Conservation (phyloP, 140 eudicot genomes). For the Ambrosia hybrid region DNA sequence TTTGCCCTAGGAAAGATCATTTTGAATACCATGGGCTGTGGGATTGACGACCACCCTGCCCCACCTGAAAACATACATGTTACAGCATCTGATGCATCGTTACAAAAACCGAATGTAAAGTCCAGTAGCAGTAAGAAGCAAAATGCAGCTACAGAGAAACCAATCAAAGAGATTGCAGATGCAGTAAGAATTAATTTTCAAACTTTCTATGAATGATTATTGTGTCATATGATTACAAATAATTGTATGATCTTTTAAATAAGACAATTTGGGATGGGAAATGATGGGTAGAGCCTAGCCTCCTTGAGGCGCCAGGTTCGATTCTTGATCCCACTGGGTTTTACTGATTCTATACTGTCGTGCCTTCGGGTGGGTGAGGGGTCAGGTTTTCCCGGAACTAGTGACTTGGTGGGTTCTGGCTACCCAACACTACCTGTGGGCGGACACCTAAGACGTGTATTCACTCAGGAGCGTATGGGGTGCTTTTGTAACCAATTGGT, state of each 20-base stretch:
- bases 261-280: background rate
- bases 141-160: background rate
- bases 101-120: slow-evolving; percentile 7
- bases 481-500: too few relatives aligned
- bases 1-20: slow-evolving; percentile 78
- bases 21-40: slow-evolving; percentile 54
- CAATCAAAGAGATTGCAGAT: slow-evolving; percentile 1
- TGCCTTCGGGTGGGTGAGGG: too few relatives aligned
- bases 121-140: slow-evolving; percentile 4
- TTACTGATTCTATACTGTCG: too few relatives aligned
- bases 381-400: too few relatives aligned
- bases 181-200: background rate
- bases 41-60: background rate
- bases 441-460: too few relatives aligned
- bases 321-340: too few relatives aligned
- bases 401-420: too few relatives aligned
- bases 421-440: too few relatives aligned
- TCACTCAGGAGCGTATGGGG: too few relatives aligned
- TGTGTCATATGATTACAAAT: background rate
- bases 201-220: background rate
- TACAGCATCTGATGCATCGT: background rate
- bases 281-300: too few relatives aligned
- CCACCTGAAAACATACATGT: background rate
- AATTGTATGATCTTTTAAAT: background rate
- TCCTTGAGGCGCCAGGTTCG: too few relatives aligned